Conservation (phyloP, 2,329 filamentous ascomycete species). For the Alternaria incomplexa region DNA sequence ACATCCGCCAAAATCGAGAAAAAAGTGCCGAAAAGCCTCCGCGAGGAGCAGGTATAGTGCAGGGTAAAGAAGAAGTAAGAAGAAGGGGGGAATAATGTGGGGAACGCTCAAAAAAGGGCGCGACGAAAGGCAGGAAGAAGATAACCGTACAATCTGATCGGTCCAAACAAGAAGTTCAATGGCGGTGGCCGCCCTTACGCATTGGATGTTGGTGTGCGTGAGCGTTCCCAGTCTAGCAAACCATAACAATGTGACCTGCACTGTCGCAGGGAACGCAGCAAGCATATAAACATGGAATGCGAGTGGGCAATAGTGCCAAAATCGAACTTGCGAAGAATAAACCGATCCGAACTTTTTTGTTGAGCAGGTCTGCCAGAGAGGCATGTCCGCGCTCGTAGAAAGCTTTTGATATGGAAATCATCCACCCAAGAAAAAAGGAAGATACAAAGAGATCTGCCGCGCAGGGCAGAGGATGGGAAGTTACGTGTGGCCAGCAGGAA, state of each 20-base stretch:
- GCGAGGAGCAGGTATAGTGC: constrained; percentile 38
- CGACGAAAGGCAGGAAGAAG: constrained; percentile 8
- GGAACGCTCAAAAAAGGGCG: constrained; percentile 4
- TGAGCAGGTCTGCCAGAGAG: constrained; percentile 4
- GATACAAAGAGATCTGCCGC: constrained; percentile 4
- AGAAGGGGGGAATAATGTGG: constrained; percentile 8
- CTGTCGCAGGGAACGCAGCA: constrained; percentile 36
- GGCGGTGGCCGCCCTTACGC: constrained; percentile 28
- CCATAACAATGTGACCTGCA: constrained; percentile 45
- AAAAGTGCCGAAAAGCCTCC: constrained; percentile 28
- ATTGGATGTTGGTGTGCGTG: constrained; percentile 42
- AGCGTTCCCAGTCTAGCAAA: constrained; percentile 47
- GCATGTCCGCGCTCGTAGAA: constrained; percentile 14
- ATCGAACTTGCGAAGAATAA: constrained; percentile 17
- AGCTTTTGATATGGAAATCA: constrained; percentile 24
- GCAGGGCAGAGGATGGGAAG: neutral
- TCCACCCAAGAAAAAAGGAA: constrained; percentile 5
- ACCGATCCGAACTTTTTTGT: constrained; percentile 26
- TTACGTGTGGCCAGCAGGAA: constrained; percentile 10
- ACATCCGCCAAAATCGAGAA: constrained; percentile 28
- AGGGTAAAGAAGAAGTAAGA: constrained; percentile 15
- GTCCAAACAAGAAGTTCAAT: constrained; percentile 13
- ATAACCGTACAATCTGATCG: constrained; percentile 22
- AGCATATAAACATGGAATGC: constrained; percentile 30
- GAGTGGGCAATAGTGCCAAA: constrained; percentile 32